phyloP scores from a whole-genome alignment of 1,284 basidiomycete genomes.

The Rugosomyces carneus region DNA sequence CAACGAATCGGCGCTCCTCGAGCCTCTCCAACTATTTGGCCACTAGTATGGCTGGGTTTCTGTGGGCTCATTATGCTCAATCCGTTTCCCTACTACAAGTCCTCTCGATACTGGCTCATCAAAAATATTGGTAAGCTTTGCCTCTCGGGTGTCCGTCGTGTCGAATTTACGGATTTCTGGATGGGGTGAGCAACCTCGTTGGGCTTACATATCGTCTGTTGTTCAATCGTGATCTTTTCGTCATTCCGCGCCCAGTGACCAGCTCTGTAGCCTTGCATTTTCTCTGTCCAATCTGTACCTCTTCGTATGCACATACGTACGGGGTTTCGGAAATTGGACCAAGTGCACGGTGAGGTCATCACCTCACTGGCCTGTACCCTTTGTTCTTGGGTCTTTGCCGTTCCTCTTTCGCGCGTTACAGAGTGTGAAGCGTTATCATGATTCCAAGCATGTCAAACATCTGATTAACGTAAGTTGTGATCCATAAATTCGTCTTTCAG shows the following conservation, averaged over 20 bases:
- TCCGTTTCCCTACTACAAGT: constrained; percentile 64
- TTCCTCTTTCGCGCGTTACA: constrained; percentile 76
- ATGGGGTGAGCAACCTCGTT: constrained; percentile 48
- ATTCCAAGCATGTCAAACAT: constrained; percentile 72
- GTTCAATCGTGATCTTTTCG: constrained; percentile 17
- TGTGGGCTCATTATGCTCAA: constrained; percentile 60
- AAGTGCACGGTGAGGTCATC: constrained; percentile 35
- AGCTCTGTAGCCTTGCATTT: constrained; percentile 75
- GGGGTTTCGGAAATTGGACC: constrained; percentile 46
- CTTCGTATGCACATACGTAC: constrained; percentile 66
- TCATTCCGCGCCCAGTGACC: constrained; percentile 74
- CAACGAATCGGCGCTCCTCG: constrained; percentile 46
- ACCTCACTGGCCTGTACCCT: constrained; percentile 54
- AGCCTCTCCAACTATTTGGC: constrained; percentile 67
- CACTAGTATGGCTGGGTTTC: constrained; percentile 78
- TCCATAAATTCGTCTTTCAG: background rate
- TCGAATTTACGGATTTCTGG: constrained; percentile 86
- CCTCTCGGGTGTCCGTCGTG: constrained; percentile 64
- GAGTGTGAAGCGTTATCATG: constrained; percentile 80
- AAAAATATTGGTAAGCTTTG: constrained; percentile 57
- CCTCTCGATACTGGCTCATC: constrained; percentile 78
- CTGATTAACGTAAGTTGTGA: constrained; percentile 67
- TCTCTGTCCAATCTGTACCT: constrained; percentile 70
- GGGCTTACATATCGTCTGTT: background rate
- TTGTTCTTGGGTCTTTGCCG: constrained; percentile 54